Evolutionary conservation across 768 basidiomycete species (phyloP).

Genomic region (Pleurotus ostreatus): DNA sequence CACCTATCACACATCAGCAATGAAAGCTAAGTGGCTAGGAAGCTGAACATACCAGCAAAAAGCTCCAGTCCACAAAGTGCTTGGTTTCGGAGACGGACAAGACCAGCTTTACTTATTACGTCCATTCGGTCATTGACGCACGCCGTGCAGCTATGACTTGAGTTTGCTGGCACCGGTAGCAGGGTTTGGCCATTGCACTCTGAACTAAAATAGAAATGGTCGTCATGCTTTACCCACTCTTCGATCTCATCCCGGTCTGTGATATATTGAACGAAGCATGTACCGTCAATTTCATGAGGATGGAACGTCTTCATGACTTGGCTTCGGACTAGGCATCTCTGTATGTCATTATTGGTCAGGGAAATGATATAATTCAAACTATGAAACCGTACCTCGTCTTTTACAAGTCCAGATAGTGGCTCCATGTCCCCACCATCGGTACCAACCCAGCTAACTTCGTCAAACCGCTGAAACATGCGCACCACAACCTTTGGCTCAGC

Average conservation of each 20-base stretch:
- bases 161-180: constrained; percentile 9
- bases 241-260: constrained; percentile 30
- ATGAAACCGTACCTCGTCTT: constrained; percentile 40
- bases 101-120: constrained; percentile 21
- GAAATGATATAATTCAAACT: constrained; percentile 10
- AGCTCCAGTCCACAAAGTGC: constrained; percentile 61
- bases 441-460: constrained; percentile 24
- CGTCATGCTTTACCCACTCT: constrained; percentile 47
- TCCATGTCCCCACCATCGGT: neutral
- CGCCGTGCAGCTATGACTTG: constrained; percentile 29
- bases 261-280: constrained; percentile 44
- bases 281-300: constrained; percentile 45
- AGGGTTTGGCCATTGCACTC: neutral
- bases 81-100: constrained; percentile 31
- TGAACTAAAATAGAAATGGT: constrained; percentile 56
- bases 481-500: constrained; percentile 28
- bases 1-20: constrained; percentile 39
- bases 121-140: constrained; percentile 34
- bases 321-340: constrained; percentile 43
- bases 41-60: constrained; percentile 50
- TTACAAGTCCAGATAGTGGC: neutral
- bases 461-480: constrained; percentile 41
- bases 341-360: neutral
- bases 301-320: constrained; percentile 22
- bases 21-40: neutral